Percentiles rank a stretch among this genome's conserved stretches.
Conservation (phyloP, 306 rosid species). For the Ormosia semicastrata region DNA sequence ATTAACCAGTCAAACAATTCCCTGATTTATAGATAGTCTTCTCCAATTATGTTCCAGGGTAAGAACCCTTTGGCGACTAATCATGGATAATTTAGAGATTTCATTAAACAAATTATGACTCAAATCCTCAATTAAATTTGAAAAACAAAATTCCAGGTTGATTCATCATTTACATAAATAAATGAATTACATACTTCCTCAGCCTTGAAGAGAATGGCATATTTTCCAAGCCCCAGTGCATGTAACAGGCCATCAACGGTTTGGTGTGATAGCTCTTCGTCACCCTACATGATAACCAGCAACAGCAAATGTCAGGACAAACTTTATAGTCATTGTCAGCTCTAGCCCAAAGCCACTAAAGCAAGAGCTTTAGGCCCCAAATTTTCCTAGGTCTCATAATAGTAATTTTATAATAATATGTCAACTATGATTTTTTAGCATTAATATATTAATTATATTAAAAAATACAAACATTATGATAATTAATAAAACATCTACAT, state of each 20-base stretch:
- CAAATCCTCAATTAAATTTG: background rate
- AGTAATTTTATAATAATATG: too few species aligned
- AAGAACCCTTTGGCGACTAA: background rate
- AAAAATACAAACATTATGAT: too few species aligned
- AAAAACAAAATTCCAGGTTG: background rate
- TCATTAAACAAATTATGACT: background rate
- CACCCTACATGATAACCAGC: conserved; percentile 50
- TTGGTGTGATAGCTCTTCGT: conserved; percentile 65
- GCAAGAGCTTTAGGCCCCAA: too few species aligned
- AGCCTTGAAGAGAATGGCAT: conserved; percentile 79
- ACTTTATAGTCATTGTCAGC: background rate
- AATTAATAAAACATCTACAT: too few species aligned
- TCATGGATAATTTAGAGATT: conserved; percentile 5
- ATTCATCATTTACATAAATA: conserved; percentile 8
- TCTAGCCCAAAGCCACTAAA: too few species aligned
- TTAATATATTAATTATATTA: too few species aligned
- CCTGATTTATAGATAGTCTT: background rate
- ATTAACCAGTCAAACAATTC: background rate
- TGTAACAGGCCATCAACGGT: conserved; percentile 82
- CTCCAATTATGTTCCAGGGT: conserved; percentile 14
- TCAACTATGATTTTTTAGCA: too few species aligned
- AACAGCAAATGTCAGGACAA: conserved; percentile 19
- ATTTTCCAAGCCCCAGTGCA: conserved; percentile 79
- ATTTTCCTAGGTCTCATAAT: too few species aligned
- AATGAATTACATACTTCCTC: conserved; percentile 79